phyloP scores from a whole-genome alignment of 140 eudicot species.

The Oenanthe javanica region DNA sequence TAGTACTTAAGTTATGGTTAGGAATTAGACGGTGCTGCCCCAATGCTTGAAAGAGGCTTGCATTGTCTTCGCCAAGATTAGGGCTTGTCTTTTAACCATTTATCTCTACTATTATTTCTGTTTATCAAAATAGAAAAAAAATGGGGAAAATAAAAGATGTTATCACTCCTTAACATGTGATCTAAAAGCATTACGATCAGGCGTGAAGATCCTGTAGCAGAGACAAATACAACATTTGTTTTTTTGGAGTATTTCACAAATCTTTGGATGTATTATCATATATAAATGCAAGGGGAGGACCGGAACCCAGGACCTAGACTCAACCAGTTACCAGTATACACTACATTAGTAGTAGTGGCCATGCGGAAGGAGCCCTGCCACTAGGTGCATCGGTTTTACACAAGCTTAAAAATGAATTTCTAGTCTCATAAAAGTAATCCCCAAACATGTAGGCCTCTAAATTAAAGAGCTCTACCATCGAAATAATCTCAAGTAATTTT shows the following conservation, averaged over 20 bases:
- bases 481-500: background rate
- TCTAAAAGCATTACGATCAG: background rate
- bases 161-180: background rate
- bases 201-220: background rate
- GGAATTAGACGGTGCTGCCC: background rate
- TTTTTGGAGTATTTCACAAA: background rate
- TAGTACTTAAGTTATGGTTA: too few relatives aligned
- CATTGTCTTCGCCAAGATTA: background rate
- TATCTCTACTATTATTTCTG: background rate
- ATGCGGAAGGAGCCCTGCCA: background rate
- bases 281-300: background rate
- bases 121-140: background rate
- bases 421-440: background rate
- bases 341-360: background rate
- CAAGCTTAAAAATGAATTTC: background rate
- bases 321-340: too few relatives aligned
- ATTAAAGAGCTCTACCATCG: background rate
- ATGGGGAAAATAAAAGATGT: background rate
- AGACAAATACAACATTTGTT: background rate
- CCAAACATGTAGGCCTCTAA: background rate
- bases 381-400: background rate
- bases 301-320: background rate
- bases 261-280: background rate
- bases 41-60: background rate
- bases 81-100: background rate